Conservation (phyloP, 1,284 basidiomycete species). For the Pterulicium gracile region DNA sequence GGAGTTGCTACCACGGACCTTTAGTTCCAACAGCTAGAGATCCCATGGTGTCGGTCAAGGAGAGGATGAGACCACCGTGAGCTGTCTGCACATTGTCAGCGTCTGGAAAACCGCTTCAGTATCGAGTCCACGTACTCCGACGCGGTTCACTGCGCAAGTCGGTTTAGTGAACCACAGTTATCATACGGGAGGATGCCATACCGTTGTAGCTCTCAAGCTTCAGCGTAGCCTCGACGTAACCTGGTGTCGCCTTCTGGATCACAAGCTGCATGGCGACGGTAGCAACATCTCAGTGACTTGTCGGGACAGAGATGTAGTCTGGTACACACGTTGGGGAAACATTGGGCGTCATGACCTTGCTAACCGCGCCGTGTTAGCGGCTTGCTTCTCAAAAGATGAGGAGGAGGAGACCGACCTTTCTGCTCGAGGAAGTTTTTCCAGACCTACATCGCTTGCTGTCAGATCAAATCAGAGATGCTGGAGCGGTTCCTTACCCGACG, state of each 20-base stretch:
- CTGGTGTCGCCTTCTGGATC: slow-evolving; percentile 53
- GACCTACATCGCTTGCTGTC: slow-evolving; percentile 32
- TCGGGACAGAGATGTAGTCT: slow-evolving; percentile 2
- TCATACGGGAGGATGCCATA: slow-evolving; percentile 17
- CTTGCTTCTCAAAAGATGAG: not conserved
- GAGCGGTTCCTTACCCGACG: not conserved
- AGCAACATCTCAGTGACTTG: slow-evolving; percentile 2
- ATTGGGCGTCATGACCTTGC: slow-evolving; percentile 65
- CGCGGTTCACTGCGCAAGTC: slow-evolving; percentile 49
- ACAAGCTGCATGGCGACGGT: slow-evolving; percentile 41
- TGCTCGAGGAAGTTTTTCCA: slow-evolving; percentile 73
- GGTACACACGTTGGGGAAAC: slow-evolving; percentile 60
- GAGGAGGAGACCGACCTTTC: slow-evolving; percentile 36
- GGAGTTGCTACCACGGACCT: slow-evolving; percentile 37
- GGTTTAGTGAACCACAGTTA: not conserved
- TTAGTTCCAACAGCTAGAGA: slow-evolving; percentile 75
- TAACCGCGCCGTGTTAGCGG: slow-evolving; percentile 7
- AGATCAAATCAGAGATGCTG: not conserved
- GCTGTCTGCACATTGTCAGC: slow-evolving; percentile 26
- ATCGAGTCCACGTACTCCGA: slow-evolving; percentile 41
- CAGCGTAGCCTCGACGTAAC: slow-evolving; percentile 52
- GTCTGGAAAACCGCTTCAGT: slow-evolving; percentile 10
- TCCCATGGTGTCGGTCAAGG: slow-evolving; percentile 79
- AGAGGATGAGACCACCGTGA: slow-evolving; percentile 79
- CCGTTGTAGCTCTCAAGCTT: slow-evolving; percentile 66